Evolutionary conservation across 2,329 filamentous ascomycete species (phyloP), one percentile per base, ranked within the genome.

Genomic region (Colletotrichum australisinense): DNA sequence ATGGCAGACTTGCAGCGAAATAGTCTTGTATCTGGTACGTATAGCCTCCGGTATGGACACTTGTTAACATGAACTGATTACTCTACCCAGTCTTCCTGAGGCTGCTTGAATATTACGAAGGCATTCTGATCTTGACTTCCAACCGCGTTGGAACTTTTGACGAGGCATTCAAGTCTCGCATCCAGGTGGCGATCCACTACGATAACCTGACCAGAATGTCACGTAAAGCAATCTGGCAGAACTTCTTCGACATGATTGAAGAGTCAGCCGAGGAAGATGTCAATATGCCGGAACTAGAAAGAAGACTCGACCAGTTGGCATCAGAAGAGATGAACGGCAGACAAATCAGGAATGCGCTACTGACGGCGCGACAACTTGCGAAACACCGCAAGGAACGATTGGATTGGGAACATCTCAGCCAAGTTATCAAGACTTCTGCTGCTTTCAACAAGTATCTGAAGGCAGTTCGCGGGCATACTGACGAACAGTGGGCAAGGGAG

Each of bases 1-100:
- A 53, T 63, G 30, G 46, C 26, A 4, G 94, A 97, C 77, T 92
- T 97, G 59, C 92, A 95, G 79, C 74, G 79, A 5, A 81, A 81
- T 35, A 76, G 75, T 1, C 67, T 78, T 3, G 75, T 79, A 65
- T 79, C 75, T 12, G 76, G 76, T 77, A 46, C 63, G 75, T 26
- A 55, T 4, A 14, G 11, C 1, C 12, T 24, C 24, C 24, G 24
- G 3, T 3, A 24, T 24, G 24, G 24, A 24, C 24, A 24, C 24
- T 2, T 24, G 3, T 24, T 24, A 2, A 24, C 24, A 2, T 24
- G 24, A 24, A 2, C 24, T 24, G 3, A 24, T 24, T 3, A 24
- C 24, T 26, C 3, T 26, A 75, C 16, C 8, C 53, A 32, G 81
- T 83, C 0, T 83, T 84, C 56, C 74, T 84, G 5, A 78, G 82